These are phyloP conservation scores for Xylaria longipes DNA, from an alignment of 495 filamentous ascomycete species.

Conservation along the genomic window DNA sequence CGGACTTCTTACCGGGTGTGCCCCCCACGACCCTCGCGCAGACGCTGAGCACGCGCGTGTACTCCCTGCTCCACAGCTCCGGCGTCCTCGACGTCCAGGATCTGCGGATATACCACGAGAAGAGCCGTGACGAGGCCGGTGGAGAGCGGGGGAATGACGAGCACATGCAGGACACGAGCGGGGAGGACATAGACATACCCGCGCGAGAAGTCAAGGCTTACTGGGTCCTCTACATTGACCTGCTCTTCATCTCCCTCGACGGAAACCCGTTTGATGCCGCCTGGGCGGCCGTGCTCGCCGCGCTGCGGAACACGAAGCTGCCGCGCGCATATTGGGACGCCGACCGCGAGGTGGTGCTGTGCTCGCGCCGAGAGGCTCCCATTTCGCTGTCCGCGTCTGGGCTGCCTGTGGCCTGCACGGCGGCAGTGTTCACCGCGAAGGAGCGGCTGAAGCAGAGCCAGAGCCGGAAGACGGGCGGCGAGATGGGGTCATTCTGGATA, in stretches of 20 bases:
- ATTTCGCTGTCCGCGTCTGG: constrained; percentile 59
- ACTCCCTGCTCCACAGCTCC: constrained; percentile 73
- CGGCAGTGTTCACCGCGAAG: constrained; percentile 74
- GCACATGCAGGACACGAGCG: constrained; percentile 45
- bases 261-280: constrained; percentile 90
- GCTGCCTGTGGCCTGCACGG: constrained; percentile 74
- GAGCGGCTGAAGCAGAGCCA: constrained; percentile 46
- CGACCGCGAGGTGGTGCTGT: constrained; percentile 79
- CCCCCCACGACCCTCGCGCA: constrained; percentile 83
- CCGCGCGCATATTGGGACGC: constrained; percentile 85
- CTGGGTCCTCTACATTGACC: constrained; percentile 93
- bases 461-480: constrained; percentile 48
- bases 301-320: constrained; percentile 79
- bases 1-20: constrained; percentile 80
- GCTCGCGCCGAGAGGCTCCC: constrained; percentile 64
- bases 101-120: constrained; percentile 72
- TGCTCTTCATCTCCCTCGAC: constrained; percentile 87
- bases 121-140: constrained; percentile 46
- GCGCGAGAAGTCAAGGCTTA: constrained; percentile 74
- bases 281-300: constrained; percentile 83
- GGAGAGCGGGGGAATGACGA: constrained; percentile 49
- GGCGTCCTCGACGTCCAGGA: constrained; percentile 66
- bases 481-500: constrained; percentile 69
- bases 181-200: constrained; percentile 27
- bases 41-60: constrained; percentile 77